Base-by-base conservation (phyloP, 352 stramenopile genomes). In the Phytopythium cucurbitacearum region DNA sequence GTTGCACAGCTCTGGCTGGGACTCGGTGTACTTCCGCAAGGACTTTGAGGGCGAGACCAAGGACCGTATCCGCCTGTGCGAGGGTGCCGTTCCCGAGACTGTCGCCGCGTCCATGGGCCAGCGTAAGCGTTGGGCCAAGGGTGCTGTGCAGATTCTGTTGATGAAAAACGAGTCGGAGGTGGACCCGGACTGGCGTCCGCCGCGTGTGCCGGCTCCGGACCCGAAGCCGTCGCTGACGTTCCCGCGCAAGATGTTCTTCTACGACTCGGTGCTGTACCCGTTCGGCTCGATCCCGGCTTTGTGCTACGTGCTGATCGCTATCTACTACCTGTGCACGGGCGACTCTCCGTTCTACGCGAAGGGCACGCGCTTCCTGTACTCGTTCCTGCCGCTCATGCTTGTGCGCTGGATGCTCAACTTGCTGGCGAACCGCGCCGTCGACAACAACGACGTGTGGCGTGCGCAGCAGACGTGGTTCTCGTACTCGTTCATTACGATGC, bases 391-490 rank as follows among this genome's bases (percentile, higher is more conserved):
- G 49, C 42, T 90, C 51, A 93, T 89, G 68, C 56, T 95, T 8
- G 67, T 74, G 11, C 74, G 76, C 48, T 93, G 83, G 81, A 59
- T 95, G 62, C 70, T 95, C 11, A 91, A 90, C 65, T 55, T 91
- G 72, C 42, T 95, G 48, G 79, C 83, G 1, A 95, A 95, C 58
- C 85, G 85, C 21, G 76, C 80, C 10, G 85, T 95, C 54, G 85
- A 95, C 66, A 92, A 89, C 68, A 94, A 94, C 60, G 85, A 95
- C 46, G 85, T 95, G 73, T 91, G 76, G 81, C 85, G 85, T 67
- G 77, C 81, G 0, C 85, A 95, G 74, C 83, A 95, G 71, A 94
- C 83, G 37, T 95, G 85, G 83, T 95, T 95, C 55, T 94, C 85
- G 44, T 95, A 93, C 73, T 77, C 85, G 60, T 95, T 95, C 62